These are phyloP conservation scores for Jasminum sambac DNA, from an alignment of 257 asterid species.

Conservation along the genomic window DNA sequence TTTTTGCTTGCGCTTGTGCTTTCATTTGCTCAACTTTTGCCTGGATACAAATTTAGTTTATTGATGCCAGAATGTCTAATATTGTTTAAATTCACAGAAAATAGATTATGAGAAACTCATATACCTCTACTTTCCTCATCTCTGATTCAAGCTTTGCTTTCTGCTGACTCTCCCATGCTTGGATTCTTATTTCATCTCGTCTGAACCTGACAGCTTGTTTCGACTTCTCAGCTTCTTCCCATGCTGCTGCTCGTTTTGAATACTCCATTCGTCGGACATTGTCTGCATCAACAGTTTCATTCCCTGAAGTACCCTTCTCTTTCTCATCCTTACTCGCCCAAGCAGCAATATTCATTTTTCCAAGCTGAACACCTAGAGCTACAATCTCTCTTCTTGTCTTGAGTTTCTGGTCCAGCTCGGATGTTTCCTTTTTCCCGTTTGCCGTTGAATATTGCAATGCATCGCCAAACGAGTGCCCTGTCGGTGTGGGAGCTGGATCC, in stretches of 20 bases:
- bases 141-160: constrained; percentile 93
- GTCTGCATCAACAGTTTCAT: constrained; percentile 31
- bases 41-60: constrained; percentile 23
- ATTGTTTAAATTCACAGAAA: constrained; percentile 6
- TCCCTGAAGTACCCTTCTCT: constrained; percentile 40
- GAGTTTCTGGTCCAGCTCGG: constrained; percentile 80
- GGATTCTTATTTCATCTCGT: constrained; percentile 84
- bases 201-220: constrained; percentile 78
- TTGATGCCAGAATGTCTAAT: constrained; percentile 4
- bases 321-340: constrained; percentile 96
- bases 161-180: constrained; percentile 97
- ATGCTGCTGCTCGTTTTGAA: constrained; percentile 81
- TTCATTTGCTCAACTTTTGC: constrained; percentile 76
- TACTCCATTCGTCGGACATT: constrained; percentile 66
- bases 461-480: constrained; percentile 32
- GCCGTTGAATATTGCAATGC: constrained; percentile 32
- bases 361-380: constrained; percentile 90
- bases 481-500: constrained; percentile 67
- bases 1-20: constrained; percentile 83
- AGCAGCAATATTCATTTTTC: constrained; percentile 95
- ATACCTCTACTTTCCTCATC: constrained; percentile 94
- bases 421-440: constrained; percentile 50
- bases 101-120: not conserved
- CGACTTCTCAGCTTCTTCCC: constrained; percentile 92
- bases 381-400: constrained; percentile 87